These are phyloP conservation scores for Fusarium sarcochroum DNA, from an alignment of 2,329 filamentous ascomycete species.

Conservation along the genomic window DNA sequence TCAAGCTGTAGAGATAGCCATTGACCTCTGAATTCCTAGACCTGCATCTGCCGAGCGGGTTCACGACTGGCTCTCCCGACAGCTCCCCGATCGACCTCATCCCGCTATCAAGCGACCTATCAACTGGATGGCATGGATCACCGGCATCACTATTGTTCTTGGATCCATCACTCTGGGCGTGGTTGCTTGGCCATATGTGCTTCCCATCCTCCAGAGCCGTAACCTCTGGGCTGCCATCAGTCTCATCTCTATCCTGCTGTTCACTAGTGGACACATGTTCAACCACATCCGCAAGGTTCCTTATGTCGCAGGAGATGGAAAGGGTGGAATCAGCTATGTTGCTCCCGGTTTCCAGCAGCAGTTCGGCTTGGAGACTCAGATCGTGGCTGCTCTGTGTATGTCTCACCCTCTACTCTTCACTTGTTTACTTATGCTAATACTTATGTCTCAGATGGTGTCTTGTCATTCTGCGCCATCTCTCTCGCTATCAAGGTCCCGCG, in stretches of 20 bases:
- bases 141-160: conserved; percentile 76
- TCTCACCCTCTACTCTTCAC: neutral
- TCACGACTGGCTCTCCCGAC: conserved; percentile 82
- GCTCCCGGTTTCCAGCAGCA: conserved; percentile 94
- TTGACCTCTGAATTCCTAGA: conserved; percentile 58
- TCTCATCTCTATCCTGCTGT: conserved; percentile 89
- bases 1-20: neutral
- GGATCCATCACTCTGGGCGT: conserved; percentile 77
- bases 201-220: conserved; percentile 88
- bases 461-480: conserved; percentile 93
- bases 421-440: neutral
- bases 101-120: conserved; percentile 86
- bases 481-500: conserved; percentile 93
- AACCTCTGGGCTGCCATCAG: conserved; percentile 95
- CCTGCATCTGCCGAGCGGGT: conserved; percentile 82
- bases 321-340: conserved; percentile 90
- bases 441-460: conserved; percentile 67
- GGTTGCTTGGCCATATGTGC: conserved; percentile 81
- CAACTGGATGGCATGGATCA: conserved; percentile 85
- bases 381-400: conserved; percentile 93
- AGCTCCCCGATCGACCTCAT: conserved; percentile 83
- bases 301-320: conserved; percentile 88
- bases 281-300: conserved; percentile 98
- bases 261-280: conserved; percentile 99
- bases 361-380: conserved; percentile 94